Base-by-base conservation (phyloP, 257 asterid species). In the Solanum ossicruentum region DNA sequence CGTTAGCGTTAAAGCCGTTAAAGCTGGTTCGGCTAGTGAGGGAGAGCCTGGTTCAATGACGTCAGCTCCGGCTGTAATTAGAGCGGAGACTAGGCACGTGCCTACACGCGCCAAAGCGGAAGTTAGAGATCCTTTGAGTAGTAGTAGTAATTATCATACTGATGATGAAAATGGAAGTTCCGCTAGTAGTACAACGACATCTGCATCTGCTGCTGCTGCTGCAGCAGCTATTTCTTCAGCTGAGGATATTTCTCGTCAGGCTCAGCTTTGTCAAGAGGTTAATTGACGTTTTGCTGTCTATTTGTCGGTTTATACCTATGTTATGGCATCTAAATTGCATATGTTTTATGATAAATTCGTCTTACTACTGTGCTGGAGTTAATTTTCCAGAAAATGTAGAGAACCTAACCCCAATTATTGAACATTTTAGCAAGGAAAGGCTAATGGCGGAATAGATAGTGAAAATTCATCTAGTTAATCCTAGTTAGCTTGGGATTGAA, bases 251-350 rank as follows among this genome's bases (percentile, higher is more conserved):
- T 90, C 96, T 28, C 89, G 93, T 86, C 91, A 93, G 84, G 91
- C 95, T 82, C 98, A 89, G 87, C 90, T 96, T 87, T 85, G 88
- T 36, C 95, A 90, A 87, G 96, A 94, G 98, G 98, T 96, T 20
- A 73, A 43, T 65, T 45, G 12, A 21, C 10, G 10, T 15, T 58
- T 18, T 63, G 15, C 15, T 13, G 10, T 15, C 5, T 84, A 23
- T 43, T 6, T 61, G 8, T 20, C 61, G 43, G 66, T 32, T 70
- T 17, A 58, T 16, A 32, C 73, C 36, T 32, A 39, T 26, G 41
- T 18, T 49, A 75, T 75, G 17, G 80, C 13, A 3, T 47, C 32
- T 26, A 8, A 23, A 21, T 16, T 75, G 2, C 17, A 26, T 77
- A 16, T 16, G 45, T 51, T 51, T 2, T 77, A 0, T 51, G 82